Conservation (phyloP, 352 stramenopile species). For the Blastocystis sp. region DNA sequence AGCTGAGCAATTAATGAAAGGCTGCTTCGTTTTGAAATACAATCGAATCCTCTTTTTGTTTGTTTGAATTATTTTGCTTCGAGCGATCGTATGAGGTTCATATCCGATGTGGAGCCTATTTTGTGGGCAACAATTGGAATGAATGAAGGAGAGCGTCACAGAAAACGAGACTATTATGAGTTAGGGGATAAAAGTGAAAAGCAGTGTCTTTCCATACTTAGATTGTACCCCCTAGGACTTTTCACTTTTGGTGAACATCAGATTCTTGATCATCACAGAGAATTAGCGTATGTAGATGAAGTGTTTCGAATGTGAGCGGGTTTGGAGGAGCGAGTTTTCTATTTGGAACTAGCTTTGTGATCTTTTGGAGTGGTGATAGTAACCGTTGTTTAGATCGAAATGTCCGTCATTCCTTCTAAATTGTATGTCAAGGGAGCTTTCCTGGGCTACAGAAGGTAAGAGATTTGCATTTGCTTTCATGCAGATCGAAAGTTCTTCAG, state of each 20-base stretch:
- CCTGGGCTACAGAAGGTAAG: constrained; percentile 91
- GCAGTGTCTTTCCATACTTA: background rate
- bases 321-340: background rate
- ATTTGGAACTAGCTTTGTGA: background rate
- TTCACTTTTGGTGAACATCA: constrained; percentile 15
- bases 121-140: background rate
- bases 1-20: constrained; percentile 25
- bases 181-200: background rate
- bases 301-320: background rate
- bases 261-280: constrained; percentile 55
- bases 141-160: background rate
- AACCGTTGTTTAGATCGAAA: background rate
- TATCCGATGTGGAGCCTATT: background rate
- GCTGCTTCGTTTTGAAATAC: constrained; percentile 28
- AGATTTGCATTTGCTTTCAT: background rate
- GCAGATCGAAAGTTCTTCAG: constrained; percentile 76
- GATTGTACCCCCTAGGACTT: constrained; percentile 1
- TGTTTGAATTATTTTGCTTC: constrained; percentile 12
- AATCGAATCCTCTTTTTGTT: constrained; percentile 31
- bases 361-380: background rate
- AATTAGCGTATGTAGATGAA: constrained; percentile 15
- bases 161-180: background rate
- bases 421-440: constrained; percentile 98
- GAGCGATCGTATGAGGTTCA: background rate
- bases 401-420: constrained; percentile 75